Percentiles rank a stretch among this genome's conserved stretches.
Evolutionary conservation across 2,329 filamentous ascomycete genomes (phyloP).

Genomic region (Dothideomycetes sp.): DNA sequence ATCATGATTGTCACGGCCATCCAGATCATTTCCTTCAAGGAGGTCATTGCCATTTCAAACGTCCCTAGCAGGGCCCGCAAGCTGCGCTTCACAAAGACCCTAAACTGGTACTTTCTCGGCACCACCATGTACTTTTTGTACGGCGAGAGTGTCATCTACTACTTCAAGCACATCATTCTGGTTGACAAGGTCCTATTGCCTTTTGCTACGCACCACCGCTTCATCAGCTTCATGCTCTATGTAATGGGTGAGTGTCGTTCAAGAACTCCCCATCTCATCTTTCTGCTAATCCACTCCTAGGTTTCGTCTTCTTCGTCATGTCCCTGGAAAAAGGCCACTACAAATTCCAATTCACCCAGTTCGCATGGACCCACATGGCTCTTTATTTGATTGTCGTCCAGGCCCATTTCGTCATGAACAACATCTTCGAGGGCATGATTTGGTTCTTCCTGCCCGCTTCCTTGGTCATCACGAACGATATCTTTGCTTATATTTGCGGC

Average conservation of each 20-base stretch:
- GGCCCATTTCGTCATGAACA: constrained; percentile 99
- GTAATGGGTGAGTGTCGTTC: constrained; percentile 64
- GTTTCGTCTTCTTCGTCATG: constrained; percentile 95
- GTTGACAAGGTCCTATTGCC: constrained; percentile 89
- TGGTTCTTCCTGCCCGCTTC: constrained; percentile 97
- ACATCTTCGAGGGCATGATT: constrained; percentile 98
- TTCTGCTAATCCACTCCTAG: constrained; percentile 33
- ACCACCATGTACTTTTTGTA: constrained; percentile 99
- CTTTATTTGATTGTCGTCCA: constrained; percentile 96
- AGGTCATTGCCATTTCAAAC: constrained; percentile 95
- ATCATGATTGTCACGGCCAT: constrained; percentile 85
- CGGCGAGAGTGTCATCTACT: constrained; percentile 97
- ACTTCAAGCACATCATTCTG: constrained; percentile 97
- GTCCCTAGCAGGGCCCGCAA: constrained; percentile 85
- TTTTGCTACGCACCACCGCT: constrained; percentile 91
- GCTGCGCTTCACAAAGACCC: constrained; percentile 83
- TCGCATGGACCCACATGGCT: constrained; percentile 99
- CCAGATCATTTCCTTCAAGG: constrained; percentile 97
- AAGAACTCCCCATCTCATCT: neutral
- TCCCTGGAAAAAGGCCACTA: constrained; percentile 94
- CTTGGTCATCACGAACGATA: constrained; percentile 96
- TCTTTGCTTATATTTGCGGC: constrained; percentile 94
- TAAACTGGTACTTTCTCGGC: constrained; percentile 99
- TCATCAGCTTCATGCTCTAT: constrained; percentile 98
- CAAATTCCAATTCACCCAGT: constrained; percentile 97